phyloP scores from a whole-genome alignment of 257 asterid genomes.

The Salvia hispanica region DNA sequence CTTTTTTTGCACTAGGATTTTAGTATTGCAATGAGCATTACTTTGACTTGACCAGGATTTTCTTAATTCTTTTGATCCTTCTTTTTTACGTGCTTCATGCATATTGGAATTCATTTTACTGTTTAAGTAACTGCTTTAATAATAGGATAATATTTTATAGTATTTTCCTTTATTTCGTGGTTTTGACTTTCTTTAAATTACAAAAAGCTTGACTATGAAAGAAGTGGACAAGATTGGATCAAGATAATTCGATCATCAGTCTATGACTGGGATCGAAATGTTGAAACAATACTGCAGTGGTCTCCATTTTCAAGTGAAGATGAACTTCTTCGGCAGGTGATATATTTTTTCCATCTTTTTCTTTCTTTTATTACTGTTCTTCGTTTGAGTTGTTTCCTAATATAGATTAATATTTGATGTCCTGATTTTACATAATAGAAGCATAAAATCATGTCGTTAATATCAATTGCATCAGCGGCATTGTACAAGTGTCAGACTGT shows the following conservation, averaged over 20 bases:
- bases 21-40: neutral
- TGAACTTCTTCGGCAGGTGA: too few relatives aligned
- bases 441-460: neutral
- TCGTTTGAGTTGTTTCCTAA: conserved; percentile 8
- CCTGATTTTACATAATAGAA: too few relatives aligned
- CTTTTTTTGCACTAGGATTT: neutral
- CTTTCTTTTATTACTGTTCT: conserved; percentile 7
- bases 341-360: neutral
- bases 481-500: neutral
- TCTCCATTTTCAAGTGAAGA: conserved; percentile 54
- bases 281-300: conserved; percentile 55
- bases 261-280: too few relatives aligned
- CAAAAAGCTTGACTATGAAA: conserved; percentile 66
- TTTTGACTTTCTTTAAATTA: neutral
- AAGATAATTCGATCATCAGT: too few relatives aligned
- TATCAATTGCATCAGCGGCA: neutral
- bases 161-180: too few relatives aligned
- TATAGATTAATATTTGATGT: neutral
- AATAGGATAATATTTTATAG: neutral
- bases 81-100: conserved; percentile 17
- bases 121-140: neutral
- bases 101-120: conserved; percentile 7
- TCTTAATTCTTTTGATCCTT: neutral
- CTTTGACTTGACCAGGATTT: conserved; percentile 9
- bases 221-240: conserved; percentile 48